Base-by-base conservation (phyloP, 805 yeast species). In the Starmera amethionina region DNA sequence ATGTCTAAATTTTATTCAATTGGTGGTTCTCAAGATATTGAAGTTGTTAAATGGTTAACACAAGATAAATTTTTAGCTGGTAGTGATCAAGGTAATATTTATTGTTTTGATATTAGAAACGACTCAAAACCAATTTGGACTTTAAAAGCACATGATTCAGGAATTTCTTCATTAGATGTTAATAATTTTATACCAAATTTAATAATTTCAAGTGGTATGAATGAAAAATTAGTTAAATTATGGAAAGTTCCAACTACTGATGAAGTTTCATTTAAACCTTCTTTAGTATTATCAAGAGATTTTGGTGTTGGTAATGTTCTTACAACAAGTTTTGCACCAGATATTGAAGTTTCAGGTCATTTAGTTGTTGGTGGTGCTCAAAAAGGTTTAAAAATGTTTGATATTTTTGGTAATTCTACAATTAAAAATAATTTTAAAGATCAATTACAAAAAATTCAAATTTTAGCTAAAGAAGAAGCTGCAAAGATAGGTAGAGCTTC, bases 71-170 rank as follows among this genome's bases (percentile, higher is more conserved):
- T 90, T 59, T 77, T 79, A 54, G 93, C 88, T 33, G 95, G 96
- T 55, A 87, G 96, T 25, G 98, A 93, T 60, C 72, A 75, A 47
- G 98, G 98, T 58, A 79, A 79, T 53, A 76, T 93, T 22, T 86
- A 86, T 65, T 82, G 90, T 46, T 90, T 82, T 53, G 98, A 90
- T 60, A 82, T 86, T 35, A 77, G 96, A 59, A 65, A 64, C 38
- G 74, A 69, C 32, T 72, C 70, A 36, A 65, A 69, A 42, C 89
- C 97, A 15, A 53, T 90, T 29, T 93, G 98, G 98, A 86, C 95
- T 3, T 69, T 93, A 50, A 96, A 93, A 61, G 97, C 97, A 3
- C 98, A 93, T 59, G 97, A 93, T 63, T 75, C 95, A 3, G 97
- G 95, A 45, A 82, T 93, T 45, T 82, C 96, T 5, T 70, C 90